Evolutionary conservation across 345 rosid species (phyloP), one percentile per base, ranked within the genome.

Genomic region (Sisymbrium altissimum): DNA sequence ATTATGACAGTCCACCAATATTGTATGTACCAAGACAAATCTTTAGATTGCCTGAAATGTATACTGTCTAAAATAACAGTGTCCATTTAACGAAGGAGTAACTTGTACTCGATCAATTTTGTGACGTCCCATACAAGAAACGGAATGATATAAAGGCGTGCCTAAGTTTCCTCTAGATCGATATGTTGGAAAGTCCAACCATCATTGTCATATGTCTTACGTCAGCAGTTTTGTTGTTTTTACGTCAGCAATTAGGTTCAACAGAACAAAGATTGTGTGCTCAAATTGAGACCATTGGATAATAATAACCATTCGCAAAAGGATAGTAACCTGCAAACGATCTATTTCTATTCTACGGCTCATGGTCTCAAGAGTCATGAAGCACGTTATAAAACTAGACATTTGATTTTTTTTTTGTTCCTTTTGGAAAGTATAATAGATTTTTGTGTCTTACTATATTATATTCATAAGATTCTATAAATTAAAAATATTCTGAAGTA

Each of bases 101-200:
- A 49, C 67, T 49, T 71, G 68, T 29, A 61, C 62, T 50, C 53
- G 53, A 49, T 6, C 15, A 29, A 39, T 38, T 52, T 49, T 39
- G 76, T 72, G 68, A 50, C 69, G 68, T 71, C 15, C 32, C 12
- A 71, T 13, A 49, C 75, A 71, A 49, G 68, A 40, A 23, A 38
- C 8, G 23, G 11, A 61, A 50, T 38, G 17, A 27, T 27, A 23
- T 23, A 23, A 23, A 23, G 25, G 25, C 3, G 25, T 23, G 25
- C 25, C 25, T 5, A 38, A 36, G 29, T 60, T 49, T 39, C 10
- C 49, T 39, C 43, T 50, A 27, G 1, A 40, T 49, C 14, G 4
- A n/a, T n/a, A n/a, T 62, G 50, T 13, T 70, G 57, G 25, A 29
- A 35, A 45, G 27, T 57, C 45, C 25, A 45, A 46, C 36, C 8